Conservation (phyloP, 805 yeast genomes). For the Kodamaea sagamina region DNA sequence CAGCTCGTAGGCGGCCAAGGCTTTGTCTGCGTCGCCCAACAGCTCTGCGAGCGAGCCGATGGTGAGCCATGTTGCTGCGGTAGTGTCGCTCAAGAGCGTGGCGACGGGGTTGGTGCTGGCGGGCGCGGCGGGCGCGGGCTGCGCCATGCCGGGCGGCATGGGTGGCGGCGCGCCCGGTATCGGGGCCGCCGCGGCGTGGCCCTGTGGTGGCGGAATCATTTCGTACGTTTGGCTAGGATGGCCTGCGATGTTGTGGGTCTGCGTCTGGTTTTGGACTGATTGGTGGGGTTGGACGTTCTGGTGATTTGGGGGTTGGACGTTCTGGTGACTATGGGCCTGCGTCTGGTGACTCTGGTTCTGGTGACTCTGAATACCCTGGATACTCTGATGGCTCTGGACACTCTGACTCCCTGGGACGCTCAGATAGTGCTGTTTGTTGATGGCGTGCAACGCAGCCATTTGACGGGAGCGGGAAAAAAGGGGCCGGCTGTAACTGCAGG, state of each 20-base stretch:
- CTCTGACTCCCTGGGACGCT: neutral
- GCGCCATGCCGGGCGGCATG: conserved; percentile 7
- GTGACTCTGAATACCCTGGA: neutral
- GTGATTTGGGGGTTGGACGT: conserved; percentile 2
- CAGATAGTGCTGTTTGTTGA: conserved; percentile 10
- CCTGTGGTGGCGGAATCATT: conserved; percentile 12
- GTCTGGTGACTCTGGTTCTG: conserved; percentile 1
- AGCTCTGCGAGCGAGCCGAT: conserved; percentile 88
- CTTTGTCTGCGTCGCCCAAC: conserved; percentile 85
- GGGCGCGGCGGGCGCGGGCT: conserved; percentile 6
- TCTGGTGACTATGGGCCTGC: neutral
- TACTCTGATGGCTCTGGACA: neutral
- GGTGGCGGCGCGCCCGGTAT: conserved; percentile 11
- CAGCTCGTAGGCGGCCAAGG: conserved; percentile 83
- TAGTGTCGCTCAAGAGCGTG: conserved; percentile 46
- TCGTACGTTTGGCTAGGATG: conserved; percentile 11
- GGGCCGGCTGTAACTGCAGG: neutral
- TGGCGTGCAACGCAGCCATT: conserved; percentile 14
- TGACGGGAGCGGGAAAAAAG: neutral
- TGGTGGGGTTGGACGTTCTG: conserved; percentile 4
- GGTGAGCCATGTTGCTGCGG: conserved; percentile 85
- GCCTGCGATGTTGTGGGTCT: conserved; percentile 5
- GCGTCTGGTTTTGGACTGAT: conserved; percentile 1
- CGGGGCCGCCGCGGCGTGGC: conserved; percentile 6
- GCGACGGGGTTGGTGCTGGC: conserved; percentile 13